Conservation (phyloP, 192 early-diverging fungal species). For the Borealophlyctis nickersoniae region DNA sequence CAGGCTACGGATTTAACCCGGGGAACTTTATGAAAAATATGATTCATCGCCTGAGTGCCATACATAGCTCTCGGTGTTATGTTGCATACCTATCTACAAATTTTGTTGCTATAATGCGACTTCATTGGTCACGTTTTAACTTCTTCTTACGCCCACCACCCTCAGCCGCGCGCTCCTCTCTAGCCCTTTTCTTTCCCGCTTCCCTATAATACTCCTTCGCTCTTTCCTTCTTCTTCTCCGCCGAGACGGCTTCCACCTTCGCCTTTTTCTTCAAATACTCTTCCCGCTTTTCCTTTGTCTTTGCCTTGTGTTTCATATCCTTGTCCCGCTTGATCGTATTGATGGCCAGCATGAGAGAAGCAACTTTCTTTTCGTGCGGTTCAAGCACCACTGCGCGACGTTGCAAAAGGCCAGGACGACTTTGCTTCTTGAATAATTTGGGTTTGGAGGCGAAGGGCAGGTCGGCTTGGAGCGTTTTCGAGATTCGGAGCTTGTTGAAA, state of each 20-base stretch:
- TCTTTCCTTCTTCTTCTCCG: slow-evolving; percentile 33
- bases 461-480: slow-evolving; percentile 73
- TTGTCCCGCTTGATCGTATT: slow-evolving; percentile 87
- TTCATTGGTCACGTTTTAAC: slow-evolving; percentile 13
- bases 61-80: too few relatives aligned
- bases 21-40: too few relatives aligned
- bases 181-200: slow-evolving; percentile 39
- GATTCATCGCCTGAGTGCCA: too few relatives aligned
- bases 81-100: too few relatives aligned
- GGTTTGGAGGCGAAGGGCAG: slow-evolving; percentile 90
- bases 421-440: slow-evolving; percentile 59
- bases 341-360: slow-evolving; percentile 78
- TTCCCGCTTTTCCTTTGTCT: slow-evolving; percentile 45
- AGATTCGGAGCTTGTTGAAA: slow-evolving; percentile 79
- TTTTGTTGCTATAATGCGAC: too few relatives aligned
- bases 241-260: slow-evolving; percentile 30
- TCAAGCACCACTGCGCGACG: slow-evolving; percentile 86
- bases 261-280: slow-evolving; percentile 44
- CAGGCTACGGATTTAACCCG: too few relatives aligned
- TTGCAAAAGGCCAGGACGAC: slow-evolving; percentile 45
- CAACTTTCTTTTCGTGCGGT: slow-evolving; percentile 85
- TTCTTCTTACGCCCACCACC: slow-evolving; percentile 25
- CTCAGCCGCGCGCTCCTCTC: slow-evolving; percentile 22
- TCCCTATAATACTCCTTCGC: slow-evolving; percentile 35
- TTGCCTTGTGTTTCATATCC: slow-evolving; percentile 68